Base-by-base conservation (phyloP, 163 green algal genomes). In the Trebouxia gelatinosa region DNA sequence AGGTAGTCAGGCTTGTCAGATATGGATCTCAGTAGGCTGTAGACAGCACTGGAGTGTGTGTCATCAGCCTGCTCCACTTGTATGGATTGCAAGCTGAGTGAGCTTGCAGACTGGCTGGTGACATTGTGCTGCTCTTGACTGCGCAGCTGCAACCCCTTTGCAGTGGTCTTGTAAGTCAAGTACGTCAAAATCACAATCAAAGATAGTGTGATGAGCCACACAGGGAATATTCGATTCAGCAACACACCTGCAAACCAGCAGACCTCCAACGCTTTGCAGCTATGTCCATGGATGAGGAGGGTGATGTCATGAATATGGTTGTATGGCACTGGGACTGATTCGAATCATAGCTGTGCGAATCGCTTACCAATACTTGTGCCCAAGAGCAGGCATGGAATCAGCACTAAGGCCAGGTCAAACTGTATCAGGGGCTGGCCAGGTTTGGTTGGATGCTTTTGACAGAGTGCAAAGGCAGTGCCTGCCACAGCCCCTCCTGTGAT, bases 321-420 rank as follows among this genome's bases (percentile, higher is more conserved):
- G n/a, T n/a, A n/a, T n/a, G n/a, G n/a, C n/a, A n/a, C n/a, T n/a
- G n/a, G n/a, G n/a, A n/a, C n/a, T n/a, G n/a, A n/a, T n/a, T n/a
- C n/a, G n/a, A n/a, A n/a, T n/a, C n/a, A n/a, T n/a, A n/a, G n/a
- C n/a, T n/a, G n/a, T n/a, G n/a, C n/a, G n/a, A n/a, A 23, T 59
- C 48, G n/a, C 68, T 11, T 62, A 76, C 86, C 84, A 6, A 82
- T 59, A 3, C 66, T 77, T 16, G 88, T 82, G 16, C 88, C 84
- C 32, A 91, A 75, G 35, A 92, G 85, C 34, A 92, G 80, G n/a
- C 77, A 43, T 0, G 88, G 88, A 5, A 80, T 86, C 19, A 91
- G 80, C 48, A 79, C 61, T 32, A 89, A 75, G 28, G 83, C 84
- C 28, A 91, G 74, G 1, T 80, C 43, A 28, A 88, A 85, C 31